These are phyloP conservation scores for Salix purpurea DNA, from an alignment of 345 rosid species.

Conservation along the genomic window DNA sequence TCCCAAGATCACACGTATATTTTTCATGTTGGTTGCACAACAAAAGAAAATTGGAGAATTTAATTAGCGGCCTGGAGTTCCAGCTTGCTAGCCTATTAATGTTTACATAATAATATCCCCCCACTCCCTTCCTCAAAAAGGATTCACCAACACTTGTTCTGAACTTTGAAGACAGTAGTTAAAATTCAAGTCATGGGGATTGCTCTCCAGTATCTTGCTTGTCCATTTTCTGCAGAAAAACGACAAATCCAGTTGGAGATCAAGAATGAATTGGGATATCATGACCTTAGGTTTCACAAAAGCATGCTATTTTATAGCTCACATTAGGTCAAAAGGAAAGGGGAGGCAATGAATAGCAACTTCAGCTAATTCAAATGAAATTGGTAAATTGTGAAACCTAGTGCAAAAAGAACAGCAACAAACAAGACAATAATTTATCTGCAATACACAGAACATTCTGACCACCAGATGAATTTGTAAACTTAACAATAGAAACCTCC, in stretches of 20 bases:
- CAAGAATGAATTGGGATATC: not conserved
- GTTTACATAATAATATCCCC: not conserved
- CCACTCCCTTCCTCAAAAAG: too few relatives aligned
- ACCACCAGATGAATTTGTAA: not conserved
- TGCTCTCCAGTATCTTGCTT: constrained; percentile 20
- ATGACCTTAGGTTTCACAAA: too few relatives aligned
- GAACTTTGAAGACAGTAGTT: not conserved
- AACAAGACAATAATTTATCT: too few relatives aligned
- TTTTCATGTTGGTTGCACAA: not conserved
- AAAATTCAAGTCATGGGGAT: constrained; percentile 17
- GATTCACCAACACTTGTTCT: not conserved
- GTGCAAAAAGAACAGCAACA: not conserved
- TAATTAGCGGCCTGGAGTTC: not conserved
- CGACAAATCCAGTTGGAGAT: not conserved
- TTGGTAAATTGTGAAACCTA: not conserved
- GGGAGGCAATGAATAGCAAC: not conserved
- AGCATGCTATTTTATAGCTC: too few relatives aligned
- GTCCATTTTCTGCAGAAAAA: constrained; percentile 32
- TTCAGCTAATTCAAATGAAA: not conserved
- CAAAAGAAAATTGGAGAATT: not conserved
- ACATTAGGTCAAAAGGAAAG: not conserved
- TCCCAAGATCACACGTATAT: not conserved
- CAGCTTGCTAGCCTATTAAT: not conserved
- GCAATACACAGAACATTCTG: not conserved
- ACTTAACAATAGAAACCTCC: not conserved